These are phyloP conservation scores for Aureobasidium sp. DNA, from an alignment of 2,329 filamentous ascomycete species.

Conservation along the genomic window DNA sequence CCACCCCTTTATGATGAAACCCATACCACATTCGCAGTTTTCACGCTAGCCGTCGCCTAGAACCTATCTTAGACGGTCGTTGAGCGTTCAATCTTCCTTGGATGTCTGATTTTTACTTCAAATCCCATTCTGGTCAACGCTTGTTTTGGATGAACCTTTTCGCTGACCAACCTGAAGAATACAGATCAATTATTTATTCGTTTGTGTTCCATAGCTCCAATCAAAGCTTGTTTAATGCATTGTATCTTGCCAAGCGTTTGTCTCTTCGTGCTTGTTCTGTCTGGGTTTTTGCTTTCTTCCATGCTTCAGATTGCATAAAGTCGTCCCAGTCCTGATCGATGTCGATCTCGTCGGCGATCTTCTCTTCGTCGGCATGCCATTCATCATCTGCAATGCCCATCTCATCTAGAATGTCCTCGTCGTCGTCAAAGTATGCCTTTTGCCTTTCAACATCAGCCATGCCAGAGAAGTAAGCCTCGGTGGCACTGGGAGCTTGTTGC, in stretches of 20 bases:
- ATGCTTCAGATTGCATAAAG: slow-evolving; percentile 6
- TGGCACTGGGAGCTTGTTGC: not conserved
- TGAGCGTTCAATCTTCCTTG: slow-evolving; percentile 37
- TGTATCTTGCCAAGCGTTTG: not conserved
- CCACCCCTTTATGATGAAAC: slow-evolving; percentile 58
- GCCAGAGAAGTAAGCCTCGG: not conserved
- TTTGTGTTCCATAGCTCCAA: not conserved
- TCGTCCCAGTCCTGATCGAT: slow-evolving; percentile 11
- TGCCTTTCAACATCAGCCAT: not conserved
- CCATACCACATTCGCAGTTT: slow-evolving; percentile 81
- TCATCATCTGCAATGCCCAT: slow-evolving; percentile 11
- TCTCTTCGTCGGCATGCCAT: slow-evolving; percentile 10
- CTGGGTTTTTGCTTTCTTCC: slow-evolving; percentile 4
- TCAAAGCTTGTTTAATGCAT: too few species aligned
- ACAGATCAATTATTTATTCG: not conserved
- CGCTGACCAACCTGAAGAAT: slow-evolving; percentile 8
- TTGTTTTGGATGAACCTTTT: not conserved
- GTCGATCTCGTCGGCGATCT: not conserved
- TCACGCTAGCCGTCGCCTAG: slow-evolving; percentile 52
- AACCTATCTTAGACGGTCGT: slow-evolving; percentile 33
- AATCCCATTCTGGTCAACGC: not conserved
- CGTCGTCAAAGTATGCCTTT: slow-evolving; percentile 5
- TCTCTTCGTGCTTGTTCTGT: not conserved
- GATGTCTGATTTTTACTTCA: slow-evolving; percentile 30
- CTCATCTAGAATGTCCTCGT: slow-evolving; percentile 12